Evolutionary conservation across 352 stramenopile species (phyloP), one percentile per base, ranked within the genome.

Genomic region (Phytophthora pisi): DNA sequence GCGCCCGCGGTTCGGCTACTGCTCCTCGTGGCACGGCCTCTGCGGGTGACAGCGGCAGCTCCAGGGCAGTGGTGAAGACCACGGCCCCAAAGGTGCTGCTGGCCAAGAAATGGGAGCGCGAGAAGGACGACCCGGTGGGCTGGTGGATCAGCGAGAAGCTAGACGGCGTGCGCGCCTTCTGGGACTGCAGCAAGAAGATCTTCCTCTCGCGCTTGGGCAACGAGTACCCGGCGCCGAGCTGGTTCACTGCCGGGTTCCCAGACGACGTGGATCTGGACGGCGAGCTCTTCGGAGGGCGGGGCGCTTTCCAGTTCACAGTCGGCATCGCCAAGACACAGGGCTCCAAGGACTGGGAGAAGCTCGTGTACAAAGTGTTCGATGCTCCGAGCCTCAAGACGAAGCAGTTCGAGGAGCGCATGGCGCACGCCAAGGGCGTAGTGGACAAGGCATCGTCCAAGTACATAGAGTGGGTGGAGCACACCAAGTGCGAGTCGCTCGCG

Each of bases 131-230:
- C 50, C 78, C 81, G 0, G 66, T 79, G 2, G 61, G 63, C 26
- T 93, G 86, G 86, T 90, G 79, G 78, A 86, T 93, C 47, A 91
- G 80, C 49, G 86, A 93, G 57, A 93, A 93, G 61, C 61, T 93
- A 24, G 86, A 93, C 46, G 86, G 86, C 16, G 78, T 93, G 28
- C 83, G 86, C 15, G 83, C 82, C 15, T 89, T 72, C 59, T 90
- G 84, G 84, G 64, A 89, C 58, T 81, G 78, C 2, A 63, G 65
- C 23, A 79, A 84, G 49, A 78, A 68, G 23, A 66, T 75, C 18
- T 91, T 91, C 55, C 68, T 90, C 2, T 90, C 80, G 5, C 79
- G 86, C 2, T 61, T 87, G 10, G 82, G 84, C 3, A 92, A 93
- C 26, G 67, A 81, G 38, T 92, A 89, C 54, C 78, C 76, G 0